A percentile compares a stretch with the other conserved stretches of the same genome.
phyloP scores from a whole-genome alignment of 2,329 filamentous ascomycete species.

The Botrytis fabae region DNA sequence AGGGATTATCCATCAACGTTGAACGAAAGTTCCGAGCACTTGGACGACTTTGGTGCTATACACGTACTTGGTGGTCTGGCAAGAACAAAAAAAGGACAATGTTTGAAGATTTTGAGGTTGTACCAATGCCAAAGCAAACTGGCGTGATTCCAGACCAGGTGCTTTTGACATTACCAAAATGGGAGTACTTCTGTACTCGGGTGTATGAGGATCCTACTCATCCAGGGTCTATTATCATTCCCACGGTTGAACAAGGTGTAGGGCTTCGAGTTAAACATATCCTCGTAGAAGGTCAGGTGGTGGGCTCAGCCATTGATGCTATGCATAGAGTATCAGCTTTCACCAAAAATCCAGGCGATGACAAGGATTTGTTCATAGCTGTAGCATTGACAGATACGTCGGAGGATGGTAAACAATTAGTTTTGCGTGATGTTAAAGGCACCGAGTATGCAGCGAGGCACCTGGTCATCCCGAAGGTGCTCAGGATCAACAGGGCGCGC shows the following conservation, averaged over 20 bases:
- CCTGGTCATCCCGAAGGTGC: neutral
- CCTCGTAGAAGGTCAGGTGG: constrained; percentile 27
- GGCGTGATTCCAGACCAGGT: constrained; percentile 3
- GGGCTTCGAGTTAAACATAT: constrained; percentile 28
- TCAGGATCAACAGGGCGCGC: constrained; percentile 1
- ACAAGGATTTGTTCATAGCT: neutral
- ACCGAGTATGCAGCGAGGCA: neutral
- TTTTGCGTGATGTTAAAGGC: constrained; percentile 10
- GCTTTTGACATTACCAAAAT: neutral
- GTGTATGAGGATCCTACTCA: constrained; percentile 25
- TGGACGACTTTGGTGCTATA: constrained; percentile 63
- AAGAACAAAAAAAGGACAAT: constrained; percentile 32
- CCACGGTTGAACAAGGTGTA: neutral
- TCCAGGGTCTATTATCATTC: constrained; percentile 26
- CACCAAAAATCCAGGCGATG: neutral
- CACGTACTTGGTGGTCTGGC: constrained; percentile 31
- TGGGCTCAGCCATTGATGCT: constrained; percentile 23
- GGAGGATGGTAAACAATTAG: neutral
- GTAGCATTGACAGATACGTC: constrained; percentile 13
- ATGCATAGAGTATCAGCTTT: constrained; percentile 20
- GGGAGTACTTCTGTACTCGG: constrained; percentile 22
- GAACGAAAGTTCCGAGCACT: constrained; percentile 58
- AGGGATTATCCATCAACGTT: constrained; percentile 56
- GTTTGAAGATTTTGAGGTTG: constrained; percentile 32
- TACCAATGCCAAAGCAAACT: constrained; percentile 17